Evolutionary conservation across 257 asterid species (phyloP).

Genomic region (Jacaranda copaia): DNA sequence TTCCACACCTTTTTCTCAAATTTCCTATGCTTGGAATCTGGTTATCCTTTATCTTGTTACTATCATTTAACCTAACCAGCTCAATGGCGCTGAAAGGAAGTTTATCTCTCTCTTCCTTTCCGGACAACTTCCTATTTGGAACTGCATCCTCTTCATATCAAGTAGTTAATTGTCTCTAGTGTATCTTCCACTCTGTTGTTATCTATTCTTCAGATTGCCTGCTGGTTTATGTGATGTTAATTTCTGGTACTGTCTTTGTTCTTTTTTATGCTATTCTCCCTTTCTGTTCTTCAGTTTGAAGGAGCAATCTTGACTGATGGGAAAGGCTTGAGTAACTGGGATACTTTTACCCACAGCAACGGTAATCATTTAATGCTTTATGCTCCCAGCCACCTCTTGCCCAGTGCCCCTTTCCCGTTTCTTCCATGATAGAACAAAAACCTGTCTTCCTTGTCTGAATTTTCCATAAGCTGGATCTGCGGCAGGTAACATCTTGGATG

Average conservation of each 20-base stretch:
- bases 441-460: neutral
- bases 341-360: slow-evolving; percentile 46
- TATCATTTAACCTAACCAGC: slow-evolving; percentile 25
- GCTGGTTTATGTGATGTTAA: neutral
- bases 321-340: slow-evolving; percentile 62
- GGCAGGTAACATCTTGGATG: slow-evolving; percentile 53
- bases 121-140: slow-evolving; percentile 57
- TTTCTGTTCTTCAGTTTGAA: slow-evolving; percentile 45
- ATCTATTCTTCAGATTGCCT: neutral
- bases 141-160: slow-evolving; percentile 76
- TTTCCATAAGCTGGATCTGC: neutral
- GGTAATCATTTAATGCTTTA: slow-evolving; percentile 33
- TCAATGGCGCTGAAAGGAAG: slow-evolving; percentile 29
- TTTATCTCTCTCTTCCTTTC: slow-evolving; percentile 37
- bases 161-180: slow-evolving; percentile 37
- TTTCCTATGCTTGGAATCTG: slow-evolving; percentile 9
- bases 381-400: neutral
- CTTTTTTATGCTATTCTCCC: neutral
- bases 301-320: slow-evolving; percentile 54
- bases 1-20: neutral
- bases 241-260: neutral
- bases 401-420: neutral
- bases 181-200: neutral
- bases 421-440: neutral
- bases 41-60: slow-evolving; percentile 19